These are phyloP conservation scores for Juglanconis juglandina DNA, from an alignment of 2,329 filamentous ascomycete species.

Conservation along the genomic window DNA sequence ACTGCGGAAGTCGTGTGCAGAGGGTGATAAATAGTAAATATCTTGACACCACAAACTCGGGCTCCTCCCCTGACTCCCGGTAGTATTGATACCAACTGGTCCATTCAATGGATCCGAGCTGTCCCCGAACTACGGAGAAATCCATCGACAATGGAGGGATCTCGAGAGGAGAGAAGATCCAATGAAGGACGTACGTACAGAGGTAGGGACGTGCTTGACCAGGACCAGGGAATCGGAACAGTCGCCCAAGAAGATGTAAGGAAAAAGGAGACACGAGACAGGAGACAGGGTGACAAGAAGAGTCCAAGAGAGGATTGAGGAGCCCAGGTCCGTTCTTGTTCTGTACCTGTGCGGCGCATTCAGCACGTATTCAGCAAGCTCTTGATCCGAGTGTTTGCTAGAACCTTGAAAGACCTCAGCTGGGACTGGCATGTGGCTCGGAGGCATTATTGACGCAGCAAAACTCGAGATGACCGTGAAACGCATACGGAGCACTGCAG, in stretches of 20 bases:
- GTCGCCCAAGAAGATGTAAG: constrained; percentile 10
- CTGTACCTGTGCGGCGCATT: neutral
- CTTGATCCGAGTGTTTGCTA: neutral
- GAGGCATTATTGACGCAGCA: constrained; percentile 1
- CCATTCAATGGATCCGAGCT: neutral
- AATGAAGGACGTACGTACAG: neutral
- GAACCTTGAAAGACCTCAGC: neutral
- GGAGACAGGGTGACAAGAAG: constrained; percentile 1
- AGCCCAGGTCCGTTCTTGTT: neutral
- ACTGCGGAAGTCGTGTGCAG: neutral
- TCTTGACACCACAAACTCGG: neutral
- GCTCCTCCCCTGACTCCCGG: neutral
- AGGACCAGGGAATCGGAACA: constrained; percentile 14
- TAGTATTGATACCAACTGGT: neutral
- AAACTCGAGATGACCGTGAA: constrained; percentile 10
- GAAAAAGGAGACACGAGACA: constrained; percentile 4
- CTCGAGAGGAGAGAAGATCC: neutral
- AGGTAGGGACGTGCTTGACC: constrained; percentile 6
- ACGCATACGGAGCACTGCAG: constrained; percentile 6
- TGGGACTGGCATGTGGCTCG: constrained; percentile 4
- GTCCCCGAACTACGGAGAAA: neutral
- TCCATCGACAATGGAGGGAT: neutral
- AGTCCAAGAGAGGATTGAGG: neutral
- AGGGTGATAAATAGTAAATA: constrained; percentile 1
- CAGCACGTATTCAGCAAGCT: neutral